Evolutionary conservation across 257 asterid genomes (phyloP).

Genomic region (Craterostigma plantagineum): DNA sequence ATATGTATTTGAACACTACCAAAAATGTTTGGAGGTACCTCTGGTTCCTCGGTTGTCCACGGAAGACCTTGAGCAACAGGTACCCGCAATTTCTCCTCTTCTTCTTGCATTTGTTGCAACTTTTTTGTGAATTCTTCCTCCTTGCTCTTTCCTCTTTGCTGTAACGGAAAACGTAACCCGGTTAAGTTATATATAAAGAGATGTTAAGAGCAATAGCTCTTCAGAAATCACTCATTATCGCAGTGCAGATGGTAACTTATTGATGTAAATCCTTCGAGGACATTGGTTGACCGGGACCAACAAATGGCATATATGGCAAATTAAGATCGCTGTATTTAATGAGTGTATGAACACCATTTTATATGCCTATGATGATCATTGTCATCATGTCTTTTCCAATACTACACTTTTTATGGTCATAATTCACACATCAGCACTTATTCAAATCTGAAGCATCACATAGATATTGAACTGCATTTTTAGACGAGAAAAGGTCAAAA

Average conservation of each 20-base stretch:
- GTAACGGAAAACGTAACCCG: conserved; percentile 2
- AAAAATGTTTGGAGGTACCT: conserved; percentile 29
- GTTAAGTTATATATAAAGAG: neutral
- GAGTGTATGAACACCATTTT: no score
- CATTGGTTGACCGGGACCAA: neutral
- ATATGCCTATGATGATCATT: no score
- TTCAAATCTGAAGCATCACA: neutral
- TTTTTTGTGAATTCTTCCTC: conserved; percentile 71
- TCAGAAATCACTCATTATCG: neutral
- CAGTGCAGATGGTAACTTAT: no score
- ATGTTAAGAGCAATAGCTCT: neutral
- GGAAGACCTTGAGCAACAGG: conserved; percentile 97
- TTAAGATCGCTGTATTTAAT: no score
- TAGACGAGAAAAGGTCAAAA: no score
- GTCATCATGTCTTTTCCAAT: no score
- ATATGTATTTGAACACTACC: no score
- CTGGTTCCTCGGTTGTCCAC: conserved; percentile 95
- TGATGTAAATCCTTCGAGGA: no score
- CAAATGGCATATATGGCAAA: neutral
- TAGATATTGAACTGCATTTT: neutral
- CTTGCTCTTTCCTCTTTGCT: conserved; percentile 82
- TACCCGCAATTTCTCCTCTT: conserved; percentile 66
- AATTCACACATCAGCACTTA: neutral
- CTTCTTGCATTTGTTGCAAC: conserved; percentile 52
- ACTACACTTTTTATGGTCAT: no score